Base-by-base conservation (phyloP, 2,329 filamentous ascomycete genomes). In the Diaporthe vexans region DNA sequence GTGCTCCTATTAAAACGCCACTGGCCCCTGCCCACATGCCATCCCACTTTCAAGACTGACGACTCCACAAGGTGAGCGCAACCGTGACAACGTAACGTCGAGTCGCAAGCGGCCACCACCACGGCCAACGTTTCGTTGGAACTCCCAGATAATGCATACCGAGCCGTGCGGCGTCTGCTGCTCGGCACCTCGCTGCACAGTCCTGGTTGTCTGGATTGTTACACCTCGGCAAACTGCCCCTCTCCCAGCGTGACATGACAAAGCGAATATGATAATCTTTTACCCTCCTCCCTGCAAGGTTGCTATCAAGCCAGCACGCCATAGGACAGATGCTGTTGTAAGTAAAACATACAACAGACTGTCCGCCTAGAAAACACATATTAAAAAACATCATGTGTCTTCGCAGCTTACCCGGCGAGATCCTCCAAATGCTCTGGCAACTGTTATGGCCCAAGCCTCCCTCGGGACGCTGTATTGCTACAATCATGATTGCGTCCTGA, bases 21-120 rank as follows among this genome's bases (percentile, higher is more conserved):
- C n/a, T 40, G 24, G 3, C 19, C 46, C 6, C 11, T 26, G 29
- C 63, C 63, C 26, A 52, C 63, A 26, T 37, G 29, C 63, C 13
- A 54, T 37, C 63, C 48, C 59, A 48, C 59, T 26, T 48, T 26
- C 29, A 52, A 26, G n/a, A 35, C 29, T 17, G 52, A 21, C 48
- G 15, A 26, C 63, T 40, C 29, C 61, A 51, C 26, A 67, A 51
- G 61, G 43, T n/a, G 26, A 65, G 59, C 13, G 46, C 43, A 24
- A 35, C 29, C 46, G 29, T 67, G 63, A 68, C 63, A 68, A 68
- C 48, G 63, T 68, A 68, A 68, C 63, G 63, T 68, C 63, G 48
- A 68, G 63, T 54, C 21, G 48, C 63, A 68, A 21, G 63, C 63
- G 48, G 54, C 63, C 48, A 37, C 33, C 33, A 37, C 63, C 21